Percentiles rank a stretch among this genome's conserved stretches.
These are phyloP conservation scores for Iris pallida DNA, from an alignment of 116 monocot species.

Conservation along the genomic window DNA sequence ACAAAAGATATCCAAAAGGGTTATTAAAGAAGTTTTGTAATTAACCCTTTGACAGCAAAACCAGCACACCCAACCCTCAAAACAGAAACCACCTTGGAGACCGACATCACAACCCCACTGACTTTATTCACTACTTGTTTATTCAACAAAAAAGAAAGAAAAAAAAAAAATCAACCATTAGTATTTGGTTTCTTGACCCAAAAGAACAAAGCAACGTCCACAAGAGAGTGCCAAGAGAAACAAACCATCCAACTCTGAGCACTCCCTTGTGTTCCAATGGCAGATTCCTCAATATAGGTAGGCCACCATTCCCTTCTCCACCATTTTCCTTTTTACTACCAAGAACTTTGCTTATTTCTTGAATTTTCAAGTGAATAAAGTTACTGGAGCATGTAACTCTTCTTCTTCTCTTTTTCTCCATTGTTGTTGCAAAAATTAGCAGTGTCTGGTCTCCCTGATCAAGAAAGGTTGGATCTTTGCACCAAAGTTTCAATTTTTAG, in stretches of 20 bases:
- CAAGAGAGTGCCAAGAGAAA: not conserved
- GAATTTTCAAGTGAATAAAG: too few relatives aligned
- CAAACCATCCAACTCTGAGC: not conserved
- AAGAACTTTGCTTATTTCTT: too few relatives aligned
- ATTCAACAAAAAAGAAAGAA: not conserved
- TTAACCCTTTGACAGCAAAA: too few relatives aligned
- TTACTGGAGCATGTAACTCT: not conserved
- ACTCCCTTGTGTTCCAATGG: not conserved
- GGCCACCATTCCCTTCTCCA: not conserved
- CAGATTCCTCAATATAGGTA: constrained; percentile 1
- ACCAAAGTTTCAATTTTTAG: not conserved
- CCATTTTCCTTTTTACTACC: not conserved
- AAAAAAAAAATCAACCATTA: not conserved
- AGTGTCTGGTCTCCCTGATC: too few relatives aligned
- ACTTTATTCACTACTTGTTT: too few relatives aligned
- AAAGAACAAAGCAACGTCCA: not conserved
- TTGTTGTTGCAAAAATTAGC: not conserved
- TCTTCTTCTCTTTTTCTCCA: not conserved
- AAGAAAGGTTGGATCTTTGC: not conserved
- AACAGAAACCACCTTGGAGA: not conserved
- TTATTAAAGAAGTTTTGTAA: too few relatives aligned
- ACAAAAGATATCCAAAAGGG: too few relatives aligned
- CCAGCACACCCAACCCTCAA: too few relatives aligned
- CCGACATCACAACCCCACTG: not conserved
- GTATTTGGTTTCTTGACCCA: not conserved